Evolutionary conservation across 441 rosid species (phyloP).

Genomic region (Pelargonium fulgidum): DNA sequence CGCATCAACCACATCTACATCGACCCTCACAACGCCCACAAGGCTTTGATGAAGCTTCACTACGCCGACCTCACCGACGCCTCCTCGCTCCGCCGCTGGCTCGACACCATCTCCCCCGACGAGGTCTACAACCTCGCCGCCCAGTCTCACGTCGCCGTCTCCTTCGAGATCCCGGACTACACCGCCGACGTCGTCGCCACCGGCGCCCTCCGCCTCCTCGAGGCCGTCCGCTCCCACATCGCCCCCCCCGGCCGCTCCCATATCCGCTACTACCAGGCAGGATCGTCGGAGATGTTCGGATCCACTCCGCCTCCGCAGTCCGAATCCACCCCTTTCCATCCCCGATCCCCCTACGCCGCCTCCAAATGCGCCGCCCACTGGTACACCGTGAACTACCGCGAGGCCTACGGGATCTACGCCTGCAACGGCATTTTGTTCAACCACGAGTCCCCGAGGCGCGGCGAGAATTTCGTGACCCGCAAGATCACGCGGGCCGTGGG

Average conservation of each 20-base stretch:
- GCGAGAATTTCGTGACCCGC: slow-evolving; percentile 79
- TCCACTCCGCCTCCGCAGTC: slow-evolving; percentile 74
- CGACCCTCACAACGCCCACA: slow-evolving; percentile 73
- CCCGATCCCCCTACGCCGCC: slow-evolving; percentile 77
- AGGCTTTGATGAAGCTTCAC: slow-evolving; percentile 87
- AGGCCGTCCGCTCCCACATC: slow-evolving; percentile 73
- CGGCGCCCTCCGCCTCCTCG: slow-evolving; percentile 72
- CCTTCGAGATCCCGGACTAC: slow-evolving; percentile 82
- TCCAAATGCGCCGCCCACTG: slow-evolving; percentile 84
- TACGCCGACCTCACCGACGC: slow-evolving; percentile 81
- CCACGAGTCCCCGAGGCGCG: slow-evolving; percentile 76
- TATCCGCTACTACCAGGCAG: slow-evolving; percentile 76
- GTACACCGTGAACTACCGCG: slow-evolving; percentile 82
- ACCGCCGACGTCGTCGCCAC: slow-evolving; percentile 82
- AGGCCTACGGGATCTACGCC: slow-evolving; percentile 69
- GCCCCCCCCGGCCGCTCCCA: slow-evolving; percentile 48
- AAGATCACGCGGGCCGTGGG: slow-evolving; percentile 79
- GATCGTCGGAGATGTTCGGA: slow-evolving; percentile 87
- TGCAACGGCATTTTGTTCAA: slow-evolving; percentile 83
- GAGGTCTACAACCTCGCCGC: slow-evolving; percentile 88
- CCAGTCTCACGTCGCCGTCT: slow-evolving; percentile 79
- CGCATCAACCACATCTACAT: slow-evolving; percentile 85
- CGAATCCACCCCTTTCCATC: slow-evolving; percentile 65
- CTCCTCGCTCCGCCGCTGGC: slow-evolving; percentile 85
- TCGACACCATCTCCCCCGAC: slow-evolving; percentile 64